Evolutionary conservation across 495 filamentous ascomycete species (phyloP).

Genomic region (Cudoniella acicularis): DNA sequence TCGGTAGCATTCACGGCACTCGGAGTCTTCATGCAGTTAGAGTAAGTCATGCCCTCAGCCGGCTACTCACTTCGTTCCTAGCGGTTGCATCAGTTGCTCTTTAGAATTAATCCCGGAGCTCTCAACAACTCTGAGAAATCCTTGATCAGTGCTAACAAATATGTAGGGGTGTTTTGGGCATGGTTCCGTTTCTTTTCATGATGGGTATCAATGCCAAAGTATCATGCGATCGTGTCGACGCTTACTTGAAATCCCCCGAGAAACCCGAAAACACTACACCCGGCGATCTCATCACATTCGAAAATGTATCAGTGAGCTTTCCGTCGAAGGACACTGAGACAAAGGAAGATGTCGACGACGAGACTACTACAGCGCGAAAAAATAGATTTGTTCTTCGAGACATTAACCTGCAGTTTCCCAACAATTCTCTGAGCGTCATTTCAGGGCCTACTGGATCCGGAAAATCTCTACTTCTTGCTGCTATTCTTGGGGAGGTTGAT

Average conservation of each 20-base stretch:
- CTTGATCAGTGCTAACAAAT: too few species aligned
- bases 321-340: conserved; percentile 54
- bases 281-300: conserved; percentile 58
- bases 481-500: conserved; percentile 64
- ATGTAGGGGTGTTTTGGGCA: conserved; percentile 58
- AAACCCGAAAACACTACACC: conserved; percentile 53
- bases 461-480: conserved; percentile 63
- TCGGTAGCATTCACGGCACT: conserved; percentile 84
- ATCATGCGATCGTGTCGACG: conserved; percentile 68
- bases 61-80: too few species aligned
- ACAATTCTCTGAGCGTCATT: conserved; percentile 63
- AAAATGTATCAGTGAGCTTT: conserved; percentile 72
- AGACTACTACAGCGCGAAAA: conserved; percentile 28
- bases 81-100: too few species aligned
- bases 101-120: too few species aligned
- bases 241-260: conserved; percentile 68
- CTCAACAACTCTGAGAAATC: too few species aligned
- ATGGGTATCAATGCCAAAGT: conserved; percentile 67
- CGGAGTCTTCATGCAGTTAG: conserved; percentile 67
- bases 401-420: conserved; percentile 62
- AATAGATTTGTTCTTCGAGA: conserved; percentile 55
- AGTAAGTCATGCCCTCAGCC: too few species aligned
- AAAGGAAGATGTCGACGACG: conserved; percentile 42
- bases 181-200: conserved; percentile 71
- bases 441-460: conserved; percentile 65